These are phyloP conservation scores for Solanum appendiculatum DNA, from an alignment of 257 asterid species.

Conservation along the genomic window DNA sequence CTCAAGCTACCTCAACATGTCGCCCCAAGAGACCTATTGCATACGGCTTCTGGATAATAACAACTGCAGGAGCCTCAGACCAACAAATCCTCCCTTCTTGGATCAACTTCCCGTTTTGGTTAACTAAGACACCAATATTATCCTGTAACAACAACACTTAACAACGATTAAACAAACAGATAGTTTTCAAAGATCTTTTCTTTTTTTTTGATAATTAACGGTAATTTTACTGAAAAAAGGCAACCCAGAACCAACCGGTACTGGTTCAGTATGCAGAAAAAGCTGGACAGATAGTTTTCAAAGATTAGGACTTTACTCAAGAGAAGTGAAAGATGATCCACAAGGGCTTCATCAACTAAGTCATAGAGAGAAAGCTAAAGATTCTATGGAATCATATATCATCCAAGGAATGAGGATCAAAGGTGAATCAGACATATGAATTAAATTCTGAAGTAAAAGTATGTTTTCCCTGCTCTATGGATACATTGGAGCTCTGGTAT, in stretches of 20 bases:
- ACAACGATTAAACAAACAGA: background rate
- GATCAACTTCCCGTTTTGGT: conserved; percentile 96
- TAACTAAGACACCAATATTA: conserved; percentile 93
- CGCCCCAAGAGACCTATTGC: conserved; percentile 88
- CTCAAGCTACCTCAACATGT: conserved; percentile 73
- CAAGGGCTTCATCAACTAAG: background rate
- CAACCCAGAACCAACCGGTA: background rate
- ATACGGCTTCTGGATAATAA: conserved; percentile 75
- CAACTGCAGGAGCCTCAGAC: conserved; percentile 93
- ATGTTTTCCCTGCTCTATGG: background rate
- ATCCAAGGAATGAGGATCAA: background rate
- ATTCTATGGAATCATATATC: background rate
- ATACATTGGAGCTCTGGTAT: background rate
- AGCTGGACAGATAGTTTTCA: background rate
- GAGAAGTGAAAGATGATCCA: background rate
- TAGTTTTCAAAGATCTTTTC: background rate
- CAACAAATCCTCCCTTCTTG: conserved; percentile 97
- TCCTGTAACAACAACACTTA: conserved; percentile 43
- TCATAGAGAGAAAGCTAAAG: background rate
- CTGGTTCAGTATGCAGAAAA: background rate
- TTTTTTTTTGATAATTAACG: background rate
- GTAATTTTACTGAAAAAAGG: background rate
- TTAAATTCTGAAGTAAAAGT: background rate
- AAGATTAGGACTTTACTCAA: background rate
- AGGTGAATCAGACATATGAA: background rate